phyloP scores from a whole-genome alignment of 106 monocot genomes.

The Amphibolis antarctica region DNA sequence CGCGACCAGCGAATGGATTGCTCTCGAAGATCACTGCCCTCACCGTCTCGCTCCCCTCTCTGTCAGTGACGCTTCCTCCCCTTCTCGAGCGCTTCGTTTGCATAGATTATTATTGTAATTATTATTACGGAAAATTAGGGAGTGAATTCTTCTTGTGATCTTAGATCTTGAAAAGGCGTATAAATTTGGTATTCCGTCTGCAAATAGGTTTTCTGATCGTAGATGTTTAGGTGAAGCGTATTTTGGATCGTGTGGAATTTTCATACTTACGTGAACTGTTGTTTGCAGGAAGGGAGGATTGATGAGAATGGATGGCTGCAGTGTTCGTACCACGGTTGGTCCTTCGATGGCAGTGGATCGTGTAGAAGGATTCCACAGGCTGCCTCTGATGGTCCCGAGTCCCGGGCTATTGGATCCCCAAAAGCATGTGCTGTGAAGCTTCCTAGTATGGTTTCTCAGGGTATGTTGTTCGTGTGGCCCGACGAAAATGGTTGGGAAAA shows the following conservation, averaged over 20 bases:
- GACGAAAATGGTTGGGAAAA: slow-evolving; percentile 95
- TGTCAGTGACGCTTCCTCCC: slow-evolving; percentile 14
- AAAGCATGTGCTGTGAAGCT: slow-evolving; percentile 51
- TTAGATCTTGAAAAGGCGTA: neutral
- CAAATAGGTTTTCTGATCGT: neutral
- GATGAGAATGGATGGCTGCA: slow-evolving; percentile 91
- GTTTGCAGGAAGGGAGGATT: slow-evolving; percentile 81
- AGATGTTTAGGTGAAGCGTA: neutral
- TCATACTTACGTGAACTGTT: neutral
- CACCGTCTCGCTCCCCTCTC: slow-evolving; percentile 96
- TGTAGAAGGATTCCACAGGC: slow-evolving; percentile 86
- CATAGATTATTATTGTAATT: neutral
- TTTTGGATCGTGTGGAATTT: neutral
- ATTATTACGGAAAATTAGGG: neutral
- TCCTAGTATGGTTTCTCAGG: slow-evolving; percentile 86
- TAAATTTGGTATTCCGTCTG: neutral
- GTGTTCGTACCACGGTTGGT: slow-evolving; percentile 98
- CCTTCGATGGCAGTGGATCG: slow-evolving; percentile 65
- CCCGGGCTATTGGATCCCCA: slow-evolving; percentile 41
- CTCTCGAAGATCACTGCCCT: slow-evolving; percentile 83
- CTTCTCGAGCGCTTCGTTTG: neutral
- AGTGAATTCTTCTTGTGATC: neutral
- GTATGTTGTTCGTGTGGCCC: slow-evolving; percentile 92
- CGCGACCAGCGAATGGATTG: slow-evolving; percentile 61
- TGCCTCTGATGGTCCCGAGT: slow-evolving; percentile 57